Evolutionary conservation across 257 asterid genomes (phyloP), one percentile per base, ranked within the genome.

Genomic region (Jasminum sambac): DNA sequence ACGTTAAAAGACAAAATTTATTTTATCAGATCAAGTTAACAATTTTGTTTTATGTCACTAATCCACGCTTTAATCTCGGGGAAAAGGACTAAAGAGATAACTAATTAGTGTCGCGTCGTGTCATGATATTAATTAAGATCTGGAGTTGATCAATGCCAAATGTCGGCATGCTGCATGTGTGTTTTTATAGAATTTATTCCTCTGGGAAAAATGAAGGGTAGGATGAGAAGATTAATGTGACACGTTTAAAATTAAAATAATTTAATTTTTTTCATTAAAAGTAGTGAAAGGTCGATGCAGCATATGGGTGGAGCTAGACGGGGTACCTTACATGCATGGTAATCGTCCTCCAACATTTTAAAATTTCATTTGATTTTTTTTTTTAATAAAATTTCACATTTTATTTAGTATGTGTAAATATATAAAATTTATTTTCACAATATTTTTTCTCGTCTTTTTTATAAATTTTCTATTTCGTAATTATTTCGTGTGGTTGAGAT

Each of bases 11-110:
- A 64, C 66, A 66, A 64, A 64, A 21, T 41, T 19, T 55, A 55
- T 7, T 40, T 11, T 40, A 40, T 55, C 4, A 65, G 63, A 78
- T 76, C 61, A 72, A 77, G 68, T 64, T 23, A 68, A 67, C 63
- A 44, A 62, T 11, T 36, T 55, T 43, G 58, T 67, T 72, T 46
- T 21, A 57, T 5, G 63, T 37, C 44, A 40, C 16, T 66, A 57
- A 62, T 57, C 30, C 23, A 17, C 14, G 5, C 67, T 77, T 73
- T 70, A 74, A 70, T 72, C 38, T 39, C 23, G 34, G 17, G 63
- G 30, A 58, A 48, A 21, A 25, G n/a, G n/a, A n/a, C n/a, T n/a
- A n/a, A n/a, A n/a, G n/a, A 41, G 34, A 50, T 59, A 62, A n/a
- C 75, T 74, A 70, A 73, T 55, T 55, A 48, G 24, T 17, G 23